These are phyloP conservation scores for Aquanectria penicillioides DNA, from an alignment of 2,329 filamentous ascomycete genomes.

Conservation along the genomic window DNA sequence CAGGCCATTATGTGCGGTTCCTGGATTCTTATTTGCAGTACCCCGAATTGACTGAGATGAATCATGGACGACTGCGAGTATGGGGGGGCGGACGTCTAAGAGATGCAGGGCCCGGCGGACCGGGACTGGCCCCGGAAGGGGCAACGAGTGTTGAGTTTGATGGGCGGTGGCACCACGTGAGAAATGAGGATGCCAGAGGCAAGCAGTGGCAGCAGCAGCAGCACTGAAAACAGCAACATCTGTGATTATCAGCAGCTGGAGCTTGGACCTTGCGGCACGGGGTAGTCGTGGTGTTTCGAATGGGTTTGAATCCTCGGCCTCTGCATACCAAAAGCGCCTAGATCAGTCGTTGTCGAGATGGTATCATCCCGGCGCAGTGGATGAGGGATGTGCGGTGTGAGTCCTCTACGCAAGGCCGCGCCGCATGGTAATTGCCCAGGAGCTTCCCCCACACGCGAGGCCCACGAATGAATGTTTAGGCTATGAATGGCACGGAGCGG, in stretches of 20 bases:
- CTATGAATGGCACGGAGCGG: neutral
- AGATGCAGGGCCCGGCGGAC: constrained; percentile 20
- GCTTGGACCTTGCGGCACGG: neutral
- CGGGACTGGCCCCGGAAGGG: neutral
- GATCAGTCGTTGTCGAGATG: neutral
- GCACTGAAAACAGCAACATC: neutral
- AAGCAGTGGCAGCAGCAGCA: too few species aligned
- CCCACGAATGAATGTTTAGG: constrained; percentile 13
- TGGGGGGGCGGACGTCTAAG: neutral
- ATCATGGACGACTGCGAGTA: neutral
- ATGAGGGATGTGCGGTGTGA: constrained; percentile 10
- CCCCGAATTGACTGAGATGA: too few species aligned
- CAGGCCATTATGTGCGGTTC: too few species aligned
- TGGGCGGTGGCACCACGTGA: constrained; percentile 9
- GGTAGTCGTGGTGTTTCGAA: constrained; percentile 6
- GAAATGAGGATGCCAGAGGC: constrained; percentile 19
- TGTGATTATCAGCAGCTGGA: too few species aligned
- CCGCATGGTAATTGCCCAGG: constrained; percentile 5
- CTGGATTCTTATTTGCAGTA: too few species aligned
- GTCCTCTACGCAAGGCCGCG: neutral
- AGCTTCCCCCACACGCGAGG: constrained; percentile 2
- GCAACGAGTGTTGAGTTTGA: neutral
- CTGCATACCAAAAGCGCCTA: too few species aligned
- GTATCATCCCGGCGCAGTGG: neutral
- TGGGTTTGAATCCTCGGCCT: constrained; percentile 16